A percentile compares a stretch with the other conserved stretches of the same genome.
These are phyloP conservation scores for Boeremia exigua DNA, from an alignment of 2,329 filamentous ascomycete genomes.

Conservation along the genomic window DNA sequence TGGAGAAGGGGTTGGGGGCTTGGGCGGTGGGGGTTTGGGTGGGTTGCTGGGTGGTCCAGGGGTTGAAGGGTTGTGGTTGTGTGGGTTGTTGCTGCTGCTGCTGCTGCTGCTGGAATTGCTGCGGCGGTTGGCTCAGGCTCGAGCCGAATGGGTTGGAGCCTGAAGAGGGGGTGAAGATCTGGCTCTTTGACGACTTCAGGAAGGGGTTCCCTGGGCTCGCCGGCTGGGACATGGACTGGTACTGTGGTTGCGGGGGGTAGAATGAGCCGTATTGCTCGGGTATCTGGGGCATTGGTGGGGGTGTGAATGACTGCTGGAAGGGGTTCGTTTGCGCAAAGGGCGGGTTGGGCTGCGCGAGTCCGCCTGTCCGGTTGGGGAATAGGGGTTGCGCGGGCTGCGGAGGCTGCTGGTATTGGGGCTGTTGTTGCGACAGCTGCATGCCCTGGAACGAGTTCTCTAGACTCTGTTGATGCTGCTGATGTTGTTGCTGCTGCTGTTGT, in stretches of 20 bases:
- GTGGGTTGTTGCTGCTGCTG: background rate
- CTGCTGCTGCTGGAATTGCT: slow-evolving; percentile 46
- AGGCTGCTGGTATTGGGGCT: slow-evolving; percentile 50
- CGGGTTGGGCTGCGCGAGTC: slow-evolving; percentile 52
- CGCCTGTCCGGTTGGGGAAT: slow-evolving; percentile 79
- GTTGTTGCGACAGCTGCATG: slow-evolving; percentile 65
- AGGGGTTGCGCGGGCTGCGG: slow-evolving; percentile 55
- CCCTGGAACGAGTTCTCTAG: slow-evolving; percentile 76
- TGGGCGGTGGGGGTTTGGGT: slow-evolving; percentile 22
- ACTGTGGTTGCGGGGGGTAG: slow-evolving; percentile 38
- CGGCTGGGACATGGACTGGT: slow-evolving; percentile 50
- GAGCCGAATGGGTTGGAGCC: slow-evolving; percentile 50
- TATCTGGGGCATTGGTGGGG: slow-evolving; percentile 51
- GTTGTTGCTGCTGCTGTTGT: no score
- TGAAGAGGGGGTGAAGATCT: slow-evolving; percentile 48
- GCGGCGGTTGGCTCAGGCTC: slow-evolving; percentile 53
- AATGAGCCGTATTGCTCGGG: slow-evolving; percentile 47
- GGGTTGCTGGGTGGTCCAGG: slow-evolving; percentile 31
- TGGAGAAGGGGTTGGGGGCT: slow-evolving; percentile 34
- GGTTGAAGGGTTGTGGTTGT: slow-evolving; percentile 30
- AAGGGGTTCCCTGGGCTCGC: slow-evolving; percentile 52
- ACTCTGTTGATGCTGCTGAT: slow-evolving; percentile 34
- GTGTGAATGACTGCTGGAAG: slow-evolving; percentile 50
- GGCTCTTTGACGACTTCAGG: slow-evolving; percentile 50
- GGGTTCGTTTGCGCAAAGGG: slow-evolving; percentile 49